Base-by-base conservation (phyloP, 208 protist species). In the Crithidia expoeki region DNA sequence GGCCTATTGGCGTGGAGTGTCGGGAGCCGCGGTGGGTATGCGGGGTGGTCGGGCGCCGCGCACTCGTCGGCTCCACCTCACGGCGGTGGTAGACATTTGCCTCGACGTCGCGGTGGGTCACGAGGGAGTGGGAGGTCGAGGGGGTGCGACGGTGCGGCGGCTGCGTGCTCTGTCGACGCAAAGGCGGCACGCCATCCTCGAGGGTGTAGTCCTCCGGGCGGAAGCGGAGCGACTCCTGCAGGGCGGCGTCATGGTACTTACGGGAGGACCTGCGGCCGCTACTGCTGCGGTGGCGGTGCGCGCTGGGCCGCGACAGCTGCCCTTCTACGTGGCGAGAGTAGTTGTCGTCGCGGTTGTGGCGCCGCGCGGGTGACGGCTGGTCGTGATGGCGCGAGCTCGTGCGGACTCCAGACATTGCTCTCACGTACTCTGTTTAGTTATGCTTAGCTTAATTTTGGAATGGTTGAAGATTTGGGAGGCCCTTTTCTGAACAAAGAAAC, bases 121-220 rank as follows among this genome's bases (percentile, higher is more conserved):
- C 36, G 46, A 46, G 46, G 34, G 23, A 23, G 33, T 64, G 69
- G n/a, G 47, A 38, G 49, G 50, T 69, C 32, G 68, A 46, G 10
- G 74, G 74, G 61, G 23, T 63, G 44, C 69, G 69, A 9, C 46
- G 57, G 60, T 57, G 53, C 23, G 75, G 75, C 16, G 69, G 75
- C 64, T 81, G 75, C 44, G 75, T 81, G 69, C 69, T 81, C 69
- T 76, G 69, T 27, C 70, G 71, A 46, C 60, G 71, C 59, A 78
- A 46, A 46, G 64, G 67, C 17, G 38, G 72, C 17, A 68, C 72
- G 6, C 58, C 72, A 16, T 67, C 64, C 38, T 67, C 72, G 34
- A 68, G 57, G 11, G 55, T 17, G 62, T 76, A 65, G 47, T 65
- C 62, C 38, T 66, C 53, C 10, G 36, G 51, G 17, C 60, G 49